Evolutionary conservation across 176 grass and related monocot species (phyloP), one percentile per base, ranked within the genome.

Genomic region (Oryza australiensis): DNA sequence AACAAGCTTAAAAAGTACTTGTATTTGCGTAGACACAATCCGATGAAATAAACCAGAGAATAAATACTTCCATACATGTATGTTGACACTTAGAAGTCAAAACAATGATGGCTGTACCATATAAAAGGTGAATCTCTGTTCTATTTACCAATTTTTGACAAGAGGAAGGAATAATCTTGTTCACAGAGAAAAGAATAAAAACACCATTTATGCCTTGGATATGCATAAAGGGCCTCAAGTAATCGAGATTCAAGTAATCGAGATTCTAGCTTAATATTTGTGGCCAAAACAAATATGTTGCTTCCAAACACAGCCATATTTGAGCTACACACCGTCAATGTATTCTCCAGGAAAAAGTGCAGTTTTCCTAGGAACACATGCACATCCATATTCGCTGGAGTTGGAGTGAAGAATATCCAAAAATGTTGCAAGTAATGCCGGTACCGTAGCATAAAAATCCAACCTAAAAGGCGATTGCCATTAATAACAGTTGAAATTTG

Each of bases 401-500:
- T 80, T 59, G 38, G 70, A 90, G 73, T 86, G 67, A 82, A 82
- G 78, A 63, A 83, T 73, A 79, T 73, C 68, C 59, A 78, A 73
- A 82, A 82, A 30, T 12, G 68, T 29, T 82, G 5, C 62, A 82
- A 43, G 73, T 78, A 77, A 78, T 78, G 67, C 26, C 73, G 62
- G 79, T 82, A 82, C 7, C 3, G 45, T 82, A 82, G 72, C 67
- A 89, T 7, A 68, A 37, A 74, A 78, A 78, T 60, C 62, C 46
- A 79, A 59, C 74, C 29, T 79, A 74, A 86, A 86, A 82, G 83
- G 43, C 18, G 13, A 74, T 62, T 62, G 67, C 5, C 74, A 90
- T 90, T 83, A 89, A 83, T 13, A 76, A 37, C 18, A 59, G 78
- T 82, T 77, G 83, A 89, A 89, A 79, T 74, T 79, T 83, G 67